phyloP scores from a whole-genome alignment of 179 eudicot genomes.

The Heliamphora pulchella region DNA sequence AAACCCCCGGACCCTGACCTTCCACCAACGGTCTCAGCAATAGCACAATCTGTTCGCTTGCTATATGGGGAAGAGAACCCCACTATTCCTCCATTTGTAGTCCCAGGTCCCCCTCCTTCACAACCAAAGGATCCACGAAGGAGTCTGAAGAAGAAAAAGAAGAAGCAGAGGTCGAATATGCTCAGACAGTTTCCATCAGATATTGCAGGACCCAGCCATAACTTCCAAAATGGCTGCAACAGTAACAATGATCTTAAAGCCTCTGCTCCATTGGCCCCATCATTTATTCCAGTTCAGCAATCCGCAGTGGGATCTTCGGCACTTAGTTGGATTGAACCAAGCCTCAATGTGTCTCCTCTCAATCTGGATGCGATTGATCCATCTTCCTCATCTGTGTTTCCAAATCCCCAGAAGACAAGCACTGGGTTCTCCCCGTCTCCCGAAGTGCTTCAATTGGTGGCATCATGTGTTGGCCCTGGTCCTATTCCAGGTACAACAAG shows the following conservation, averaged over 20 bases:
- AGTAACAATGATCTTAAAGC: conserved; percentile 17
- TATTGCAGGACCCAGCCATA: conserved; percentile 32
- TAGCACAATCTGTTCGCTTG: conserved; percentile 76
- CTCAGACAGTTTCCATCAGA: conserved; percentile 20
- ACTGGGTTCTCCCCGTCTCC: conserved; percentile 27
- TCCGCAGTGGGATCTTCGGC: conserved; percentile 15
- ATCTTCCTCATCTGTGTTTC: conserved; percentile 19
- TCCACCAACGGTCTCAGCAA: conserved; percentile 77
- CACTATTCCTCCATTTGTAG: conserved; percentile 72
- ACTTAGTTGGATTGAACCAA: conserved; percentile 21
- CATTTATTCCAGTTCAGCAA: conserved; percentile 20
- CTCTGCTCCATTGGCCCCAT: conserved; percentile 22
- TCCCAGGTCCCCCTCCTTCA: conserved; percentile 65
- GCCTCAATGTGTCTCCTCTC: conserved; percentile 18
- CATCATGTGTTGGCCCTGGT: conserved; percentile 33
- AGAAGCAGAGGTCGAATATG: conserved; percentile 28
- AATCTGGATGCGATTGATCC: conserved; percentile 20
- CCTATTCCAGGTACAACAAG: conserved; percentile 16
- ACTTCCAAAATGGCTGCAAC: conserved; percentile 14
- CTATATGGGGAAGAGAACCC: conserved; percentile 62
- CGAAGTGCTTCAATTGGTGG: conserved; percentile 30
- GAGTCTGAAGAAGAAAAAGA: conserved; percentile 47
- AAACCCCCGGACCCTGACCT: conserved; percentile 40
- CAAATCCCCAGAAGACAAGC: conserved; percentile 10
- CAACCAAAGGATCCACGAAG: conserved; percentile 78